Base-by-base conservation (phyloP, 345 rosid species). In the Linum tenue region DNA sequence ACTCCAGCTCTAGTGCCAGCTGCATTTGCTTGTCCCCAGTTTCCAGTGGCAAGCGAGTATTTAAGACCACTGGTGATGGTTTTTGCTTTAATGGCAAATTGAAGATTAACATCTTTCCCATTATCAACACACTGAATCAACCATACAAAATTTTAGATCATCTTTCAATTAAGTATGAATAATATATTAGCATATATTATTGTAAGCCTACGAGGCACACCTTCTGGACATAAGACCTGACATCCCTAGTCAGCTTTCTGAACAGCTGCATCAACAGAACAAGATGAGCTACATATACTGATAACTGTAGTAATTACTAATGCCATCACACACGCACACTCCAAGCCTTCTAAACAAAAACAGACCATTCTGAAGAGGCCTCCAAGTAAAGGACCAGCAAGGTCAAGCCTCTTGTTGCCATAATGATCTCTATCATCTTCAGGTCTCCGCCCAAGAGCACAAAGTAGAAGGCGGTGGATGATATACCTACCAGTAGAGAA, bases 1-100 rank as follows among this genome's bases (percentile, higher is more conserved):
- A 94, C 99, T 83, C 99, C 99, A 67, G 99, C 99, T 76, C 99
- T 88, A 70, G 99, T 90, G 56, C 99, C 99, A 67, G 99, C 97
- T 38, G 99, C 97, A 77, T 94, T 94, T 69, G 99, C 96, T 79
- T 94, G 96, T 38, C 99, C 99, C 99, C 99, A 94, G 62, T 94
- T 90, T 59, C 99, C 99, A 60, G 99, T 94, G 63, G 99, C 99
- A 69, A 94, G 94, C 2, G 99, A 88, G 74, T 94, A 94, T 75
- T 94, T 94, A 62, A 94, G 85, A 57, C 99, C 99, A 77, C 97
- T 86, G 65, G 99, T 94, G 59, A 94, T 94, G 61, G 99, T 94
- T 77, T 94, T 94, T 56, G 99, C 99, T 77, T 90, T 94, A 55
- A 94, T 94, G 60, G 97, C 99, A 68, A 84, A 88, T 80, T 85